Percentiles rank a stretch among this genome's conserved stretches.
These are phyloP conservation scores for Megacollybia marginata DNA, from an alignment of 768 basidiomycete genomes.

Conservation along the genomic window DNA sequence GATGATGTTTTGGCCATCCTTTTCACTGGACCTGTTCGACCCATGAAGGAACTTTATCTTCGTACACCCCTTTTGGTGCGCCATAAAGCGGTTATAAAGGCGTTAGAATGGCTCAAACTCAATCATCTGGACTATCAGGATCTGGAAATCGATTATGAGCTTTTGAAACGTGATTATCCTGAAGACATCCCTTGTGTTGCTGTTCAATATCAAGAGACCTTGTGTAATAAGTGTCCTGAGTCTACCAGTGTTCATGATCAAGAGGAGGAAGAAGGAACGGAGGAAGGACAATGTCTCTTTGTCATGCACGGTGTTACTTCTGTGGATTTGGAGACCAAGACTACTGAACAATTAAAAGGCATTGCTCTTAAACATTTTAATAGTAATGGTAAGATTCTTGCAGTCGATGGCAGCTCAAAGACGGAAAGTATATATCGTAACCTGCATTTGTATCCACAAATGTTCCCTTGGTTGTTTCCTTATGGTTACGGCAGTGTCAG, in stretches of 20 bases:
- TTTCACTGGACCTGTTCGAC: slow-evolving; percentile 8
- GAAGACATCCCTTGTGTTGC: slow-evolving; percentile 7
- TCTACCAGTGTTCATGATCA: slow-evolving; percentile 9
- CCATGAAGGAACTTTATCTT: slow-evolving; percentile 8
- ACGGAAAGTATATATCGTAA: no score
- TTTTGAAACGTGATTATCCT: slow-evolving; percentile 12
- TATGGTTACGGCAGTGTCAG: slow-evolving; percentile 19
- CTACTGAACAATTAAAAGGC: no score
- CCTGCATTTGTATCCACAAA: no score
- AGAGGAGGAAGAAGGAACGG: slow-evolving; percentile 16
- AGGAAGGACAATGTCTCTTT: no score
- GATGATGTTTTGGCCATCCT: no score
- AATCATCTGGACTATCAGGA: slow-evolving; percentile 20
- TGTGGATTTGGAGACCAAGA: no score
- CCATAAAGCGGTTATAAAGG: slow-evolving; percentile 11
- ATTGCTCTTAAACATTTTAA: slow-evolving; percentile 2
- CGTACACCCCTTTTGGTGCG: slow-evolving; percentile 19
- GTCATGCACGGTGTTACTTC: slow-evolving; percentile 16
- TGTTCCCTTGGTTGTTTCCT: slow-evolving; percentile 20
- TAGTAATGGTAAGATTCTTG: slow-evolving; percentile 5
- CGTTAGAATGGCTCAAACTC: slow-evolving; percentile 19
- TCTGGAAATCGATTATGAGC: no score
- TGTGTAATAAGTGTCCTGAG: slow-evolving; percentile 6
- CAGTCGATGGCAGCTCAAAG: slow-evolving; percentile 16
- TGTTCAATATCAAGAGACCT: slow-evolving; percentile 9